Conservation (phyloP, 176 grass and related monocot species). For the Carex scoparia region DNA sequence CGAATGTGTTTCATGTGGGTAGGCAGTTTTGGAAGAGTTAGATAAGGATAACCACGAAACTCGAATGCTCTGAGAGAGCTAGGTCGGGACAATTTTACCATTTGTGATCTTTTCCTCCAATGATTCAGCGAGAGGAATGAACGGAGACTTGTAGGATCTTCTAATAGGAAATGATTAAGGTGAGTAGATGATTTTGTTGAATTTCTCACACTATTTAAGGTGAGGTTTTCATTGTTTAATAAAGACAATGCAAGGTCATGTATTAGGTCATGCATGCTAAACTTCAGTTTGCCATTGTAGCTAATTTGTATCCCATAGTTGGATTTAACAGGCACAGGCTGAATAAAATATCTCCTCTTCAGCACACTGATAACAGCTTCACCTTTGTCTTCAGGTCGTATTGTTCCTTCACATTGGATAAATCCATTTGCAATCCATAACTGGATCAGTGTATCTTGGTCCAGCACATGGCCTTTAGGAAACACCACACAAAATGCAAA, state of each 20-base stretch:
- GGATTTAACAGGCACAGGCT: too few species aligned
- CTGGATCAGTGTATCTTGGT: constrained; percentile 20
- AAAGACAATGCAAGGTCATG: too few species aligned
- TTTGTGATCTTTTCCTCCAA: neutral
- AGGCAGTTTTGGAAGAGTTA: neutral
- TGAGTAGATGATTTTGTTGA: too few species aligned
- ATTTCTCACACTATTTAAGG: too few species aligned
- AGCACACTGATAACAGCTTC: constrained; percentile 6
- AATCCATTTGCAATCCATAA: constrained; percentile 35
- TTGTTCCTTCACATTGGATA: neutral
- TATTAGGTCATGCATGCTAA: constrained; percentile 14
- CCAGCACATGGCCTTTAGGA: neutral
- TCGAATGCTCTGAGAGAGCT: constrained; percentile 1
- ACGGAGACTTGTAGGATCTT: neutral
- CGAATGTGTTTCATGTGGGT: constrained; percentile 7
- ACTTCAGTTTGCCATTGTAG: neutral
- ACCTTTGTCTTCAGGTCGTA: neutral
- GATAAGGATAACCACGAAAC: neutral
- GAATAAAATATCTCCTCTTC: constrained; percentile 20
- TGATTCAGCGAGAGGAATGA: neutral
- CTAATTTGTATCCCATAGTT: too few species aligned
- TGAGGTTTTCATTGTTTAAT: too few species aligned
- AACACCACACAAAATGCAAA: too few species aligned
- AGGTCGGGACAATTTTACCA: neutral
- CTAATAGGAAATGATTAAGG: too few species aligned